Percentiles rank a stretch among this genome's conserved stretches.
phyloP scores from a whole-genome alignment of 179 eudicot species.

The Amaranthus tricolor region DNA sequence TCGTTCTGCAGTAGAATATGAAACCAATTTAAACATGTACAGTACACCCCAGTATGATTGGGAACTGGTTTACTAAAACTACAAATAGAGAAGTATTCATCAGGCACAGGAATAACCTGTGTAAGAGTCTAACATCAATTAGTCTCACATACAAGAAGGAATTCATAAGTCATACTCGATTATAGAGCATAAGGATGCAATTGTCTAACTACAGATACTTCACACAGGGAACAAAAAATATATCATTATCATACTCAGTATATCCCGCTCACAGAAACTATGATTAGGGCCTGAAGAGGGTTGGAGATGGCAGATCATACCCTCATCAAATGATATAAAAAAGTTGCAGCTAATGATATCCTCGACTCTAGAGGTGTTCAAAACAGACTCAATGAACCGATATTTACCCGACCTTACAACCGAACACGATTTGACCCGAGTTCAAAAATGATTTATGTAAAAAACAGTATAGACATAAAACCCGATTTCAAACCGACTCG shows the following conservation, averaged over 20 bases:
- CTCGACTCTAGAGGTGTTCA: neutral
- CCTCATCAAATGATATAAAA: neutral
- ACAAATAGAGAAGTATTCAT: neutral
- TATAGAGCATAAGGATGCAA: too few species aligned
- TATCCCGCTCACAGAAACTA: too few species aligned
- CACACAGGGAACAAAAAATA: neutral
- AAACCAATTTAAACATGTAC: neutral
- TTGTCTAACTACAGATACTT: neutral
- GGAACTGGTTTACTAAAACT: neutral
- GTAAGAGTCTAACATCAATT: neutral
- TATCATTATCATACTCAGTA: too few species aligned
- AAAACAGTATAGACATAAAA: neutral
- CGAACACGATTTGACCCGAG: neutral
- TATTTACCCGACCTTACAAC: neutral
- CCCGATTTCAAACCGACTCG: neutral
- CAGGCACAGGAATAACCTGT: neutral
- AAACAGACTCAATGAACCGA: neutral
- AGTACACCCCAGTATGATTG: too few species aligned
- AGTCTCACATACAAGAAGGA: neutral
- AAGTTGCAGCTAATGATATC: neutral
- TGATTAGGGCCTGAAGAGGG: too few species aligned
- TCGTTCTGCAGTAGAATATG: conserved; percentile 24
- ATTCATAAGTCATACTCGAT: too few species aligned
- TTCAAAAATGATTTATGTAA: neutral
- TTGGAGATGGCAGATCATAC: too few species aligned